Evolutionary conservation across 495 filamentous ascomycete genomes (phyloP).

Genomic region (Aspergillus mulundensis): DNA sequence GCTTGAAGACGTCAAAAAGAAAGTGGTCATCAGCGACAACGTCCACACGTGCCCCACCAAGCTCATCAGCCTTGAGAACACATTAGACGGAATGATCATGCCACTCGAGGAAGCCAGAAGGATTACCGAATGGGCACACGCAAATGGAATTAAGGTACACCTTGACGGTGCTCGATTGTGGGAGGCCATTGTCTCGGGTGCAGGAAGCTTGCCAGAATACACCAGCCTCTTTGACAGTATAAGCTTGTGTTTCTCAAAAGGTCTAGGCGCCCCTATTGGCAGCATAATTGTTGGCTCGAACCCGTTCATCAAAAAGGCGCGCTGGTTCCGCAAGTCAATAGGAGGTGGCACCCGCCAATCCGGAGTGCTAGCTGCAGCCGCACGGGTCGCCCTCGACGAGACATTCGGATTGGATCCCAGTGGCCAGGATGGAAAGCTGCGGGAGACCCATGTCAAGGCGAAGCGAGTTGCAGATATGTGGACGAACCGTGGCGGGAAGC

Average conservation of each 20-base stretch:
- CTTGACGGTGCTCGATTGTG: conserved; percentile 83
- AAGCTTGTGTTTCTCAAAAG: conserved; percentile 83
- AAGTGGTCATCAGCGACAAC: conserved; percentile 37
- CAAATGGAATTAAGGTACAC: conserved; percentile 67
- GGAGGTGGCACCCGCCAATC: conserved; percentile 80
- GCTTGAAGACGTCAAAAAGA: conserved; percentile 64
- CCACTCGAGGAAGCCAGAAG: conserved; percentile 63
- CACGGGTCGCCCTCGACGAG: conserved; percentile 46
- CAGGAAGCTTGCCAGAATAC: conserved; percentile 62
- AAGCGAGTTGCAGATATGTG: conserved; percentile 61
- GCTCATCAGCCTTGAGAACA: conserved; percentile 83
- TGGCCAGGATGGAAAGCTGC: conserved; percentile 62
- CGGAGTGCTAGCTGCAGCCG: conserved; percentile 45
- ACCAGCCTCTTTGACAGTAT: conserved; percentile 72
- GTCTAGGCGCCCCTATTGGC: conserved; percentile 83
- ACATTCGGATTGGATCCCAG: conserved; percentile 59
- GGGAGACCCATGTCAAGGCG: conserved; percentile 58
- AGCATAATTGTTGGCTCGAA: conserved; percentile 68
- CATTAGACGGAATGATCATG: conserved; percentile 72
- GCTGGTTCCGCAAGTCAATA: conserved; percentile 79
- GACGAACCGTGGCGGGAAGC: conserved; percentile 50
- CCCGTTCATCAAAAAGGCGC: conserved; percentile 63
- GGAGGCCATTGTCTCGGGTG: conserved; percentile 63
- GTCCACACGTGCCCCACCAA: conserved; percentile 61
- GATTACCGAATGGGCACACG: conserved; percentile 67